These are phyloP conservation scores for Malus orientalis DNA, from an alignment of 306 rosid genomes.

Conservation along the genomic window DNA sequence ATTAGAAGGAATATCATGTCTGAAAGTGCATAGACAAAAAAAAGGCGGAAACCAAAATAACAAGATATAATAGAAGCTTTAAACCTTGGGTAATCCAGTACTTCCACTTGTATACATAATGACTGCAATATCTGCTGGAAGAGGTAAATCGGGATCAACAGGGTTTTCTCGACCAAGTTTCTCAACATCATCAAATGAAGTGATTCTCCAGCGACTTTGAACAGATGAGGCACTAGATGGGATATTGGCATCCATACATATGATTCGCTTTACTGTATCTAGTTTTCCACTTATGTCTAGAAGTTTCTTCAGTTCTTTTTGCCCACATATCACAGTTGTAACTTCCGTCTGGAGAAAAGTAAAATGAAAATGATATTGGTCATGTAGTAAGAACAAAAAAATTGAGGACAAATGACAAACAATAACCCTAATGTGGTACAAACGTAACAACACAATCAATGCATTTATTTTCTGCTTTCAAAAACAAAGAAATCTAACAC, in stretches of 20 bases:
- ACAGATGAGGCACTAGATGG: conserved; percentile 41
- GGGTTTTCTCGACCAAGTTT: conserved; percentile 59
- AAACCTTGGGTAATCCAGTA: conserved; percentile 93
- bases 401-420: not conserved
- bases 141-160: conserved; percentile 67
- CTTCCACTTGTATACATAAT: conserved; percentile 99
- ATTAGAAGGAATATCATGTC: conserved; percentile 9
- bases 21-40: not conserved
- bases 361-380: not conserved
- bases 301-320: conserved; percentile 75
- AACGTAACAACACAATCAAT: not conserved
- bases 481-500: not conserved
- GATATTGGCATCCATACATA: conserved; percentile 69
- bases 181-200: conserved; percentile 55
- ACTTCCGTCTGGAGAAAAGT: conserved; percentile 74
- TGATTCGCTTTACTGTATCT: conserved; percentile 64
- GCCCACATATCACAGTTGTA: conserved; percentile 83
- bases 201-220: conserved; percentile 53
- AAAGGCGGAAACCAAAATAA: not conserved
- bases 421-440: not conserved
- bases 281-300: conserved; percentile 61
- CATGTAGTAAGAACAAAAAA: not conserved
- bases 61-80: conserved; percentile 22
- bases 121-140: conserved; percentile 82
- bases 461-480: not conserved